Evolutionary conservation across 176 grass and related monocot genomes (phyloP).

Genomic region (Zoysia japonica): DNA sequence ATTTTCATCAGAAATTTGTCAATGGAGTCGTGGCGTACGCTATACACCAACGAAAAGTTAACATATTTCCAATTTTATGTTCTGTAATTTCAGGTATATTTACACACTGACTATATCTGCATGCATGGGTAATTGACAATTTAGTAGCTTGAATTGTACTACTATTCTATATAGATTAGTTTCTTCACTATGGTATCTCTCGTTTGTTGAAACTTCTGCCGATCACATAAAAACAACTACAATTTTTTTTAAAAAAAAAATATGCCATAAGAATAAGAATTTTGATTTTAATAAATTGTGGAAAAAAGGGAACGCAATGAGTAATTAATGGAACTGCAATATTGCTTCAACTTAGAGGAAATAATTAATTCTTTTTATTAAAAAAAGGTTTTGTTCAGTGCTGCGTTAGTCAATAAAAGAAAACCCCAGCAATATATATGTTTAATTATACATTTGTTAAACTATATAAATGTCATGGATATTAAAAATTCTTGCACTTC

Average conservation of each 20-base stretch:
- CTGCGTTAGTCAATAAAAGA: neutral
- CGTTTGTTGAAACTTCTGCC: neutral
- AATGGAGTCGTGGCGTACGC: neutral
- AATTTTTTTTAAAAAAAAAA: neutral
- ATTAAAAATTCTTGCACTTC: constrained; percentile 19
- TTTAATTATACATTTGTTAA: too few species aligned
- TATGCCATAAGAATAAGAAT: neutral
- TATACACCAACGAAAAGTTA: neutral
- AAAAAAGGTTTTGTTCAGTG: neutral
- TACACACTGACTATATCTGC: neutral
- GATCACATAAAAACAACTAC: neutral
- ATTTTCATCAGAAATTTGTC: neutral
- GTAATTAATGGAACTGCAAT: neutral
- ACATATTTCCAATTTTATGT: neutral
- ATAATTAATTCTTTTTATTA: neutral
- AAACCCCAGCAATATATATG: neutral
- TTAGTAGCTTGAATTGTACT: neutral
- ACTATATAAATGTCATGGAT: too few species aligned
- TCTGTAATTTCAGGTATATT: neutral
- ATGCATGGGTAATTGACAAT: neutral
- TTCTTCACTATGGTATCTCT: neutral
- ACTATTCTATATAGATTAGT: neutral
- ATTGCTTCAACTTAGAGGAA: neutral
- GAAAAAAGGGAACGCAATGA: neutral
- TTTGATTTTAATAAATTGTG: neutral